Conservation (phyloP, 768 basidiomycete species). For the Agrocybe pediades region DNA sequence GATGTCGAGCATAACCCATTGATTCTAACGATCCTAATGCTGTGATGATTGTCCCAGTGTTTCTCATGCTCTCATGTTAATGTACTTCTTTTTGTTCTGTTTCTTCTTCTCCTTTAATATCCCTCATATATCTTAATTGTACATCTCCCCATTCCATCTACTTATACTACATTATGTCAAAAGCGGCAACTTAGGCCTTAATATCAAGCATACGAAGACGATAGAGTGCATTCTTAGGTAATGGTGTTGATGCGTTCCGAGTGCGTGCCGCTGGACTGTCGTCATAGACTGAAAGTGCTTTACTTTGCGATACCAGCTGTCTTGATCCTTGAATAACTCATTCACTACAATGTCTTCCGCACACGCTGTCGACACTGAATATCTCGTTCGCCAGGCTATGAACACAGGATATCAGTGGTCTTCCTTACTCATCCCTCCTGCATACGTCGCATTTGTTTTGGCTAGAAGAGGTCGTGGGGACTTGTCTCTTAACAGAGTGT, state of each 20-base stretch:
- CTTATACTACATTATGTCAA: not conserved
- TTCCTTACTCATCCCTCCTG: constrained; percentile 64
- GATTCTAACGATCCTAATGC: constrained; percentile 1
- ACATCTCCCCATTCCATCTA: constrained; percentile 8
- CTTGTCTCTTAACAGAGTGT: constrained; percentile 59
- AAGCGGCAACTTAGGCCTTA: not conserved
- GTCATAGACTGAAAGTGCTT: no score
- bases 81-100: constrained; percentile 4
- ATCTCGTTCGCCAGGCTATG: constrained; percentile 66
- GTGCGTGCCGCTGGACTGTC: no score
- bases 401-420: constrained; percentile 67
- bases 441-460: constrained; percentile 56
- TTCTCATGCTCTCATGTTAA: constrained; percentile 5
- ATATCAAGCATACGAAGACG: not conserved
- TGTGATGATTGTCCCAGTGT: constrained; percentile 1
- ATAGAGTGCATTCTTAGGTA: no score
- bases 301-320: no score
- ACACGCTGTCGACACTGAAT: constrained; percentile 60
- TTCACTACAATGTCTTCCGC: constrained; percentile 22
- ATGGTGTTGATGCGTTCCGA: no score
- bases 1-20: not conserved
- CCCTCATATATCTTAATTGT: constrained; percentile 13
- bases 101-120: constrained; percentile 8
- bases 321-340: no score
- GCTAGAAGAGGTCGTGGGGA: constrained; percentile 55